Conservation (phyloP, 1,284 basidiomycete species). For the Rhodotorula mucilaginosa region DNA sequence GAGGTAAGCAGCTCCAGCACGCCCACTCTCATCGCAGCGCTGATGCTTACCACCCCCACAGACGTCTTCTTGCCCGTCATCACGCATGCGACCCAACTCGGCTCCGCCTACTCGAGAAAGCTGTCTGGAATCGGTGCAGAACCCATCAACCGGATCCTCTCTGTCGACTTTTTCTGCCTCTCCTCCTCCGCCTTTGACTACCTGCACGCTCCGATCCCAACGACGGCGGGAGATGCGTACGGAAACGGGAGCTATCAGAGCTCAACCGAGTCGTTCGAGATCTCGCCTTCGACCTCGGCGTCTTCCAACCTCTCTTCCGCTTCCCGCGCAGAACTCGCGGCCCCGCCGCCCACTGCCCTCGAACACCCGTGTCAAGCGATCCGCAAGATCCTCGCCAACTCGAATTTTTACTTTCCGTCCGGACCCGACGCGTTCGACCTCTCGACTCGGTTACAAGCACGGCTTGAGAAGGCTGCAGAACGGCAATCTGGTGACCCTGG, state of each 20-base stretch:
- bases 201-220: conserved; percentile 24
- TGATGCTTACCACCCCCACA: conserved; percentile 45
- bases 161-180: conserved; percentile 54
- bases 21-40: not conserved
- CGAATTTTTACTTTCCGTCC: conserved; percentile 90
- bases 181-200: conserved; percentile 45
- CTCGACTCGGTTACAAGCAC: conserved; percentile 70
- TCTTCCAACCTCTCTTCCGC: conserved; percentile 30
- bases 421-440: conserved; percentile 70
- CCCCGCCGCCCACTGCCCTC: conserved; percentile 54
- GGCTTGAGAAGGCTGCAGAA: conserved; percentile 54
- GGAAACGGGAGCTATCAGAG: not conserved
- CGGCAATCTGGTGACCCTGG: conserved; percentile 55
- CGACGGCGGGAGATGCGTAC: conserved; percentile 4
- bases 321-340: conserved; percentile 2
- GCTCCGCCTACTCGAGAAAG: conserved; percentile 45
- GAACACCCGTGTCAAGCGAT: conserved; percentile 89
- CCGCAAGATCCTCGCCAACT: conserved; percentile 85
- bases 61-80: conserved; percentile 77
- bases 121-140: conserved; percentile 38
- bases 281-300: conserved; percentile 3
- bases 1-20: conserved; percentile 44
- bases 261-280: conserved; percentile 2
- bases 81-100: conserved; percentile 69
- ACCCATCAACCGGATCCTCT: conserved; percentile 50